Evolutionary conservation across 2,329 filamentous ascomycete genomes (phyloP), one percentile per base, ranked within the genome.

Genomic region (Drechslerella coelobrocha): DNA sequence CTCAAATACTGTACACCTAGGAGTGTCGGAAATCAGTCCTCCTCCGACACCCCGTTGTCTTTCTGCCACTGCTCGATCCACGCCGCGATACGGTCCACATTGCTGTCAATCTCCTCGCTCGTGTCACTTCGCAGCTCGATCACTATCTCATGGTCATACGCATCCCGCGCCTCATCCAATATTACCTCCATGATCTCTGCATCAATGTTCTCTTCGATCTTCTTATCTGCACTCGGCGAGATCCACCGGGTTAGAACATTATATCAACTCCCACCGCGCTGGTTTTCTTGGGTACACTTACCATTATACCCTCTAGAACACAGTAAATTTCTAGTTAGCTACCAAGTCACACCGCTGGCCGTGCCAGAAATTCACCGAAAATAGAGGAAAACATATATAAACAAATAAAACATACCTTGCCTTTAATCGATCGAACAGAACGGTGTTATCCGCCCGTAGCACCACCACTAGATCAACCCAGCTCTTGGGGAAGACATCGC

Each of bases 391-490:
- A 8, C 19, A 17, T 8, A 9, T 17, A 9, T 23, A 19, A 17
- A 48, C 21, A 48, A 17, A 48, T 14, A 3, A 14, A 37, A 76
- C 78, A 72, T 79, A 90, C 88, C 92, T 85, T 43, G 85, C 85
- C 59, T 84, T 86, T 59, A 99, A 81, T 57, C 94, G 86, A 79
- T 99, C 94, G 78, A 94, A 97, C 1, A 96, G 84, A 12, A 89
- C 82, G 19, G 85, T 86, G 17, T 91, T 92, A 75, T 94, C 87
- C 61, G 90, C 91, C 48, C 94, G 84, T 73, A 99, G 80, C 61
- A 99, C 94, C 3, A 97, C 89, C 0, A 99, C 92, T 1, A 99
- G 84, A 78, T 99, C 94, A 77, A 99, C 89, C 91, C 92, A 95
- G 77, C 89, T 89, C 78, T 89, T 88, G 1, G 94, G 94, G 77